Evolutionary conservation across 2,329 filamentous ascomycete species (phyloP).

Genomic region (Colletotrichum sp.): DNA sequence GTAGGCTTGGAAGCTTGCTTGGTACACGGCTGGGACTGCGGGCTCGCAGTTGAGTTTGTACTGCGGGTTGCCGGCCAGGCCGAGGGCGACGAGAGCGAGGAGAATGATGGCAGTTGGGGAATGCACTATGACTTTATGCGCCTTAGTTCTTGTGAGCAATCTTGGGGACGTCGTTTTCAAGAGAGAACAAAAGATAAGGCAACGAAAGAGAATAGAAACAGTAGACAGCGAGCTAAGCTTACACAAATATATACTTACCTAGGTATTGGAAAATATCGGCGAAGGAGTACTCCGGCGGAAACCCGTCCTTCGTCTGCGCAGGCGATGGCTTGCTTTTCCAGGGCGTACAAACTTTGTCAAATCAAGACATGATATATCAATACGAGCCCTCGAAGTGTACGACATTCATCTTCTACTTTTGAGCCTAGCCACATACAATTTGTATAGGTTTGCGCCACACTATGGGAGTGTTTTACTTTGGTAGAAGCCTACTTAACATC

Average conservation of each 20-base stretch:
- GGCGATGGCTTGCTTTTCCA: background rate
- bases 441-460: too few relatives aligned
- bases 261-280: too few relatives aligned
- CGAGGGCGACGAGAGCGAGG: background rate
- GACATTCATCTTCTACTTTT: too few relatives aligned
- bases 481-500: too few relatives aligned
- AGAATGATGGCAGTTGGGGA: background rate
- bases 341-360: background rate
- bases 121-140: background rate
- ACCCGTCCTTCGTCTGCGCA: background rate
- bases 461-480: too few relatives aligned
- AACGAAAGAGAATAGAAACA: fast-evolving
- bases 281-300: background rate
- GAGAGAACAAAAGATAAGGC: background rate
- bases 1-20: background rate
- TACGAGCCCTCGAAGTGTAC: background rate
- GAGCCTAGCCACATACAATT: too few relatives aligned
- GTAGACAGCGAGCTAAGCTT: too few relatives aligned
- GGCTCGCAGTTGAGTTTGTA: background rate
- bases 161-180: too few relatives aligned
- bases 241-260: too few relatives aligned
- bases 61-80: background rate
- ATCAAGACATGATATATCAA: background rate
- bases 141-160: background rate
- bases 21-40: background rate